A percentile compares a stretch with the other conserved stretches of the same genome.
phyloP scores from a whole-genome alignment of 176 grass and related monocot genomes.

The Elymus sibiricus region DNA sequence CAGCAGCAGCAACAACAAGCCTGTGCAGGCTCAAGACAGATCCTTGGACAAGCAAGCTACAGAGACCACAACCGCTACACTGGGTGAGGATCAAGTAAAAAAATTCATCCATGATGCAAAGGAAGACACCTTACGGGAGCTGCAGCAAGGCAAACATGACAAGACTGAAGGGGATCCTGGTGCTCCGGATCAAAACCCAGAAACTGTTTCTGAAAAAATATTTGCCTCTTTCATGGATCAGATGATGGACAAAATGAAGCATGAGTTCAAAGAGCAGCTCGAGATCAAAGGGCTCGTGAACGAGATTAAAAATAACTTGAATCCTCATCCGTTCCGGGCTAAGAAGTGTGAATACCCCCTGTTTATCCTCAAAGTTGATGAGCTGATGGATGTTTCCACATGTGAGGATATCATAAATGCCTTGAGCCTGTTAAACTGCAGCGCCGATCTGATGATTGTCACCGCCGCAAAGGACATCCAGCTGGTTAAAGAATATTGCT shows the following conservation, averaged over 20 bases:
- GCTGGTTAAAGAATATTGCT: not conserved
- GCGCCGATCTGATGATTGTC: not conserved
- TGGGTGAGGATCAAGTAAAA: not conserved
- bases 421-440: not conserved
- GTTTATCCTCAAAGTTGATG: not conserved
- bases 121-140: not conserved
- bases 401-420: not conserved
- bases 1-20: not conserved
- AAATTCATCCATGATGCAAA: not conserved
- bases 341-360: not conserved
- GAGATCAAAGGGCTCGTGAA: not conserved
- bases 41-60: not conserved
- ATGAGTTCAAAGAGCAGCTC: not conserved
- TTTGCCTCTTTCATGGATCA: not conserved
- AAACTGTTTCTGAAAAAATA: not conserved
- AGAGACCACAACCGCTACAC: not conserved
- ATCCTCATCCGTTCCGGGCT: fast-evolving
- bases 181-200: not conserved
- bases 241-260: not conserved
- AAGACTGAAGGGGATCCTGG: not conserved
- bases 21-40: not conserved
- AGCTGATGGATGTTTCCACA: not conserved
- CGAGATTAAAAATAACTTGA: not conserved
- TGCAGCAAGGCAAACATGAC: not conserved
- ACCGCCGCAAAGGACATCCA: not conserved